phyloP scores from a whole-genome alignment of 2,329 filamentous ascomycete genomes.

The Apiospora rasikravindrae region DNA sequence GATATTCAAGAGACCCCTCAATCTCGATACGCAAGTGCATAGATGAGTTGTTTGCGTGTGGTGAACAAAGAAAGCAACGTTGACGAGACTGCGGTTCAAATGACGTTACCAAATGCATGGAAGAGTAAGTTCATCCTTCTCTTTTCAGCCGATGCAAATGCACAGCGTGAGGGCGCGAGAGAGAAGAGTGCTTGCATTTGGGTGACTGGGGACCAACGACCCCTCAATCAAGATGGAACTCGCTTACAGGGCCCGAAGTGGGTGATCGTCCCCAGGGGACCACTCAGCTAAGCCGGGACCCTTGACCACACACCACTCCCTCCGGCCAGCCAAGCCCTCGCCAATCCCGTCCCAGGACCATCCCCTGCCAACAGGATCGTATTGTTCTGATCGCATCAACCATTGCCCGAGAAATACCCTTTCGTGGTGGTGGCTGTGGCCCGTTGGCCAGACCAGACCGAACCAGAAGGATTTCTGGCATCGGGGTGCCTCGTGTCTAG shows the following conservation, averaged over 20 bases:
- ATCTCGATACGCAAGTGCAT: constrained; percentile 5
- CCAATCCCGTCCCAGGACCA: neutral
- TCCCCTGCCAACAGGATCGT: neutral
- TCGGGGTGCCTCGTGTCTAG: neutral
- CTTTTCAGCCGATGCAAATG: neutral
- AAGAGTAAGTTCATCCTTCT: neutral
- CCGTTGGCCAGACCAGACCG: neutral
- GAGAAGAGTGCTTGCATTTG: neutral
- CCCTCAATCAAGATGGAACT: constrained; percentile 17
- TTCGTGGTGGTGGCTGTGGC: neutral
- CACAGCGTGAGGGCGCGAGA: neutral
- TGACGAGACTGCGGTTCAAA: neutral
- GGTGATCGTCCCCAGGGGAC: constrained; percentile 1
- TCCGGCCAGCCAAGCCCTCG: neutral
- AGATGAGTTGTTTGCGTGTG: neutral
- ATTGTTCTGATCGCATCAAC: neutral
- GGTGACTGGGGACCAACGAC: neutral
- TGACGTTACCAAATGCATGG: neutral
- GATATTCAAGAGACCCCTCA: neutral
- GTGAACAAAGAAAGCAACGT: neutral
- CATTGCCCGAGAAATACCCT: neutral
- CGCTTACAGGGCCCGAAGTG: constrained; percentile 7
- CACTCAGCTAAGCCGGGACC: constrained; percentile 4
- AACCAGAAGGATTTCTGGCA: neutral
- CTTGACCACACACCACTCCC: neutral